These are phyloP conservation scores for Boletus sp. DNA, from an alignment of 768 basidiomycete species.

Conservation along the genomic window DNA sequence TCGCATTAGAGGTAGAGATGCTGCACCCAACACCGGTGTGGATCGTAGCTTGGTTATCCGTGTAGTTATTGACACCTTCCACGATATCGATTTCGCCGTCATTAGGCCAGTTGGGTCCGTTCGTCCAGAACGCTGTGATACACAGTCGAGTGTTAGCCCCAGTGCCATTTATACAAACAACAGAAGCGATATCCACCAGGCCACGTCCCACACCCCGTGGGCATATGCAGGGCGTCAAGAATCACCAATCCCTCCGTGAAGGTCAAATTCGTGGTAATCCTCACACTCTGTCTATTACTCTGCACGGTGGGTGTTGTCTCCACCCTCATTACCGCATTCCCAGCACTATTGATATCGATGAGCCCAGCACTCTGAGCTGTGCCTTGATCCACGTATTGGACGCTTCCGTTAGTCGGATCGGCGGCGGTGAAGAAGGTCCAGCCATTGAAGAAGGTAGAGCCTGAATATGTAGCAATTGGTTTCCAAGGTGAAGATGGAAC, in stretches of 20 bases:
- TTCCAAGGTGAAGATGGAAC: constrained; percentile 53
- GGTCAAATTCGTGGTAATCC: constrained; percentile 61
- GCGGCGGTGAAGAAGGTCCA: constrained; percentile 67
- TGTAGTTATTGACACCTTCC: constrained; percentile 80
- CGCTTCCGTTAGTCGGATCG: constrained; percentile 78
- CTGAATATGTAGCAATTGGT: constrained; percentile 55
- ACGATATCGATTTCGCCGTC: constrained; percentile 81
- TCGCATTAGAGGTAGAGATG: constrained; percentile 47
- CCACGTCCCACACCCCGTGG: constrained; percentile 87
- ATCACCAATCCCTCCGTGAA: constrained; percentile 71
- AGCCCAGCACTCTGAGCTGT: constrained; percentile 61
- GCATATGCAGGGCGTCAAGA: constrained; percentile 87
- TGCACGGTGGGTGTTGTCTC: constrained; percentile 76
- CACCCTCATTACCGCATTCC: constrained; percentile 83
- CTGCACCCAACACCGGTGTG: constrained; percentile 74
- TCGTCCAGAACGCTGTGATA: constrained; percentile 44
- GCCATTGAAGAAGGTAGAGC: constrained; percentile 74
- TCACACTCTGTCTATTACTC: constrained; percentile 69
- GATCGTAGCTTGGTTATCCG: constrained; percentile 77
- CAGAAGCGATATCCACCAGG: constrained; percentile 39
- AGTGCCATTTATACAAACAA: background rate
- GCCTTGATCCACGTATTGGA: constrained; percentile 61
- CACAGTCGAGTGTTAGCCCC: background rate
- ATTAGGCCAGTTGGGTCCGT: constrained; percentile 44
- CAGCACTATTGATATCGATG: constrained; percentile 59